Evolutionary conservation across 352 stramenopile species (phyloP), one percentile per base, ranked within the genome.

Genomic region (Phytophthora sp.): DNA sequence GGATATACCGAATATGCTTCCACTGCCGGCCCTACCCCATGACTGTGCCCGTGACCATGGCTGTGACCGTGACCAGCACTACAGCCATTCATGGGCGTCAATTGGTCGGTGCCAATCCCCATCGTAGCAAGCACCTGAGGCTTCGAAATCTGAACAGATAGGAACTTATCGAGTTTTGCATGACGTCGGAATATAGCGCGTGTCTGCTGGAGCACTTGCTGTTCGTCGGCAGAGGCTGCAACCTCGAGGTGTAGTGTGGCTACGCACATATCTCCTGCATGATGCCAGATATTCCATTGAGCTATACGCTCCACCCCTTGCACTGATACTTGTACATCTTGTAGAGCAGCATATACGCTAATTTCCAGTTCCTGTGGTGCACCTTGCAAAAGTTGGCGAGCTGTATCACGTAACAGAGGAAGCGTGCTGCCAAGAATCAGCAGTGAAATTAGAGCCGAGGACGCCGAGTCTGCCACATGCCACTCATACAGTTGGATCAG

Each of bases 371-470:
- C 82, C 34, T 78, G 67, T 10, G 82, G 82, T 7, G 89, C 79
- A 1, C 84, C 79, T 60, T 94, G 84, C 20, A 95, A 39, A 10
- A 95, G 45, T 59, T 95, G 84, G 20, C 81, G 59, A 31, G 89
- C 54, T 21, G 85, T 95, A 34, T 91, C 82, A 34, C 83, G 87
- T 5, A 95, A 54, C 35, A 95, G 69, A 57, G 87, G 84, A 41
- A 94, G 50, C 4, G 87, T 95, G 32, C 83, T 93, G n/a, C 77
- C 83, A 44, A 96, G 72, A 62, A 96, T 94, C 28, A 96, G 60
- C 46, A 96, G 45, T 20, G 87, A 85, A 45, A 96, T 95, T 31
- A 95, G 64, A n/a, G 83, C 78, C 12, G 87, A 95, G 42, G 84
- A 95, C 8, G 87, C 52, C 34, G 88, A 89, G 53, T 96, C 88